Base-by-base conservation (phyloP, 257 asterid genomes). In the Ophiorrhiza pumila region DNA sequence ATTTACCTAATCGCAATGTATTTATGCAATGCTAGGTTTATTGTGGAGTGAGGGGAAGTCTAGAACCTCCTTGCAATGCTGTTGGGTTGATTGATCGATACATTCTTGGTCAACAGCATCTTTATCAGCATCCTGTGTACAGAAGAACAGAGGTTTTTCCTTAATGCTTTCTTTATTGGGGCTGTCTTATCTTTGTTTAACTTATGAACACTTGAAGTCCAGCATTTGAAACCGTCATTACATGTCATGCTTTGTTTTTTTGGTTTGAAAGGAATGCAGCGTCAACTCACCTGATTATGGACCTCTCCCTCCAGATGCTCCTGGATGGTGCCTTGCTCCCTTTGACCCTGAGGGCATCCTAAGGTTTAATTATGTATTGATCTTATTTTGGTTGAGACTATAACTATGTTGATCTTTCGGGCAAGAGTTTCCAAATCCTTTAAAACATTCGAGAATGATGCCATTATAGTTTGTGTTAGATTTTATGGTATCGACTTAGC, bases 341-440 rank as follows among this genome's bases (percentile, higher is more conserved):
- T 93, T 93, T 74, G 98, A 93, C 77, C 98, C 98, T 3, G 98
- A 90, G 86, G 98, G 98, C 39, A 82, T 90, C 78, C 78, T 93
- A 81, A 93, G 98, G 98, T 90, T n/a, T 68, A 69, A 74, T 27
- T 43, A 72, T 80, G 34, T 31, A 58, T 71, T 35, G 50, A 6
- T 68, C 53, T 53, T 18, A 58, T 64, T 71, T 65, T 50, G 32
- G 12, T 12, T 68, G 59, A 29, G 71, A 67, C 61, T 17, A 35
- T 52, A 57, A 34, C 15, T 37, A 18, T 31, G 47, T 41, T 60
- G 57, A 25, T 71, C 73, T 49, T 56, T 56, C 45, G 64, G 61
- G 41, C 45, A 23, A 49, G 49, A 58, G 74, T 17, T 43, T 8
- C 23, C 7, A 2, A 39, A 42, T 41, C 50, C 34, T 31, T 72